phyloP scores from a whole-genome alignment of 306 rosid genomes.

The Nissolia schottii region DNA sequence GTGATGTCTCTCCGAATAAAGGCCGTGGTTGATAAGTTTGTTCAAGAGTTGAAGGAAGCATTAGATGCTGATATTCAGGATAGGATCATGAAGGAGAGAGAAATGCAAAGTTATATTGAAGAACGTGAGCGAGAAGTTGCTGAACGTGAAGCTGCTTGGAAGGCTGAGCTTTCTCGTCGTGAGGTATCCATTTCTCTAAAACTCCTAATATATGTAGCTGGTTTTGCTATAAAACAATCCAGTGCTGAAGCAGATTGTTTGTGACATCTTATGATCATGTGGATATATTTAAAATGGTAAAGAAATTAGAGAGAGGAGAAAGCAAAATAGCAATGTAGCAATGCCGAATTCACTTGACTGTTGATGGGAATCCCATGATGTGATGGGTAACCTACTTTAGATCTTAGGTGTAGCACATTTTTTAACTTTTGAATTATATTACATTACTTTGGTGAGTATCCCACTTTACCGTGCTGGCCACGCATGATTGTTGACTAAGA shows the following conservation, averaged over 20 bases:
- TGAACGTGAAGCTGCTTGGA: constrained; percentile 99
- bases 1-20: constrained; percentile 87
- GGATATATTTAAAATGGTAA: neutral
- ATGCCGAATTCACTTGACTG: too few relatives aligned
- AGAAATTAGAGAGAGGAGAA: neutral
- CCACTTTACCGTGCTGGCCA: too few relatives aligned
- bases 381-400: too few relatives aligned
- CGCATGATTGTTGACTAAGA: too few relatives aligned
- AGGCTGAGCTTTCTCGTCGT: constrained; percentile 97
- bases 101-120: constrained; percentile 86
- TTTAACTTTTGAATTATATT: too few relatives aligned
- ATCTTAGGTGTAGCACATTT: too few relatives aligned
- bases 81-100: too few relatives aligned
- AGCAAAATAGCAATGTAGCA: neutral
- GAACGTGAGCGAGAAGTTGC: constrained; percentile 99
- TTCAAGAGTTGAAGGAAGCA: constrained; percentile 90
- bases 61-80: constrained; percentile 91
- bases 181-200: constrained; percentile 50
- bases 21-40: constrained; percentile 90
- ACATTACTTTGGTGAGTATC: too few relatives aligned
- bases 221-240: too few relatives aligned
- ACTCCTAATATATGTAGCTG: too few relatives aligned
- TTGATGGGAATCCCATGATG: too few relatives aligned
- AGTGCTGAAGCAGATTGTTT: too few relatives aligned
- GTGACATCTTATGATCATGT: neutral